These are phyloP conservation scores for Globisporangium heterothallicum DNA, from an alignment of 352 stramenopile genomes.

Conservation along the genomic window DNA sequence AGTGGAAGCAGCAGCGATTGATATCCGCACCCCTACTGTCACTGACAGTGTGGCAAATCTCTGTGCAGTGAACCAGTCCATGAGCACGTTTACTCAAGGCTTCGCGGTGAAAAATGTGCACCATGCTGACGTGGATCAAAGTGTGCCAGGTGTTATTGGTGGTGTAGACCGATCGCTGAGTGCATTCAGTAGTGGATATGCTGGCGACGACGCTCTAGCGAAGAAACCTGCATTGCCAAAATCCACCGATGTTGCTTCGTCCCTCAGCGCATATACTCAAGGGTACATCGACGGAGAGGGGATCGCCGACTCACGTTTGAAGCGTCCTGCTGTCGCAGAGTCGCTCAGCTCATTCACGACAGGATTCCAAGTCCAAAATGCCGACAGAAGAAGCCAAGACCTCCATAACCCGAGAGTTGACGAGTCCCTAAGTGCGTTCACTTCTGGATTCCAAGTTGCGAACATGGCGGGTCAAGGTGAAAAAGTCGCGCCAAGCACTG, in stretches of 20 bases:
- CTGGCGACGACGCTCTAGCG: neutral
- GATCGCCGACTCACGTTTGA: neutral
- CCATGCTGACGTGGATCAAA: neutral
- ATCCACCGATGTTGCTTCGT: constrained; percentile 1
- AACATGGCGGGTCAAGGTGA: neutral
- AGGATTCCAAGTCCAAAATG: constrained; percentile 11
- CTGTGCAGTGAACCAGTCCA: constrained; percentile 23
- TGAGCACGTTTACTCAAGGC: constrained; percentile 41
- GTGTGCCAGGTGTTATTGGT: neutral
- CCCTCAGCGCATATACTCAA: neutral
- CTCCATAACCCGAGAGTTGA: constrained; percentile 12
- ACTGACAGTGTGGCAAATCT: constrained; percentile 1
- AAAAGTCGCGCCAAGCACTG: constrained; percentile 7
- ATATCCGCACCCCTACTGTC: neutral
- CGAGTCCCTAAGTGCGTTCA: constrained; percentile 38
- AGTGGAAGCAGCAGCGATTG: neutral
- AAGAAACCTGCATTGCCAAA: neutral
- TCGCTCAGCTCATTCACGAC: constrained; percentile 21
- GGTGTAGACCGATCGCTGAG: constrained; percentile 31
- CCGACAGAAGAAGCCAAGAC: neutral
- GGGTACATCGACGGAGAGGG: neutral
- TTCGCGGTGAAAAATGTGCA: constrained; percentile 15
- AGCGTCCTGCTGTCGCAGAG: neutral
- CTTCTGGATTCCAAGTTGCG: constrained; percentile 18
- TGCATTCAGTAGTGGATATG: constrained; percentile 28